Evolutionary conservation across 2,329 filamentous ascomycete species (phyloP).

Genomic region (Aureobasidium pullulans): DNA sequence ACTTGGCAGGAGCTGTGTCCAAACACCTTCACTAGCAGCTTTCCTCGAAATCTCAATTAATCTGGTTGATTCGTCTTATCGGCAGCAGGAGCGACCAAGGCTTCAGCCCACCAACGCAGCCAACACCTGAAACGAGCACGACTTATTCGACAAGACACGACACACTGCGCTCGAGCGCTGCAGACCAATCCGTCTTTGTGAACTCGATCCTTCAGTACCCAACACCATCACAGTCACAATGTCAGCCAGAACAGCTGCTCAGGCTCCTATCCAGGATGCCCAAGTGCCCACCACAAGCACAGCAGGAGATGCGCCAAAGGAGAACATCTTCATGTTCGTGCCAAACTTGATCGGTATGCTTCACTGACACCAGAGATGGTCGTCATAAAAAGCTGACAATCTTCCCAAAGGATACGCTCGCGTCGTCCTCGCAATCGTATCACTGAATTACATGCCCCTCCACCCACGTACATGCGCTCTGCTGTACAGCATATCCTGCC

Average conservation of each 20-base stretch:
- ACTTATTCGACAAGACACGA: background rate
- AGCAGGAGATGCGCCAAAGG: conserved; percentile 29
- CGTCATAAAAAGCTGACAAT: background rate
- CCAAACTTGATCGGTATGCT: conserved; percentile 45
- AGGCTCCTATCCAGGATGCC: background rate
- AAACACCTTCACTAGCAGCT: background rate
- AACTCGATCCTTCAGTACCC: background rate
- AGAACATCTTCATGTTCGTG: conserved; percentile 49
- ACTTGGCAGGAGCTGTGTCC: background rate
- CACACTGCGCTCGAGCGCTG: background rate
- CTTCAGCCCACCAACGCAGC: background rate
- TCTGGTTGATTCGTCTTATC: background rate
- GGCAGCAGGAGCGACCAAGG: background rate
- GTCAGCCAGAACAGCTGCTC: background rate
- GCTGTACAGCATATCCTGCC: conserved; percentile 85
- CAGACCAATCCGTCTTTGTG: background rate
- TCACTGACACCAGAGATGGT: background rate
- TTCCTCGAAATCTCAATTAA: too few relatives aligned
- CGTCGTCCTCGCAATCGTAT: conserved; percentile 63
- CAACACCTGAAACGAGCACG: background rate
- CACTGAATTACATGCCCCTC: conserved; percentile 97
- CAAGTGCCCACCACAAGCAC: background rate
- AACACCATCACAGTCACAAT: background rate
- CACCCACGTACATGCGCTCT: conserved; percentile 89
- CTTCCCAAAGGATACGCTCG: conserved; percentile 38